Base-by-base conservation (phyloP, 768 basidiomycete species). In the Tulasnella sp. region DNA sequence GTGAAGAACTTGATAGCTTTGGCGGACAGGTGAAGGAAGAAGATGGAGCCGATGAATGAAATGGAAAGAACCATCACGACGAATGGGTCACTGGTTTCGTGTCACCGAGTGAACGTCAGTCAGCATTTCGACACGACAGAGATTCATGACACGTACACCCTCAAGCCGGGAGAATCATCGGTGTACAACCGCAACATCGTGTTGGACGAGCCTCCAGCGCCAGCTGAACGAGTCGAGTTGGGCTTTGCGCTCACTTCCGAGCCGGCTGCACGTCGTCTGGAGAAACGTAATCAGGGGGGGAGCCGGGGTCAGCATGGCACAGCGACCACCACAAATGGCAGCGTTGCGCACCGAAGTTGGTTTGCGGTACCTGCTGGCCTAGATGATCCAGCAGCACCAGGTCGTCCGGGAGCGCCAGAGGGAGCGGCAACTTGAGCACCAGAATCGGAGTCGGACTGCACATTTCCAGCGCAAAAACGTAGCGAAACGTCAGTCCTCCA, bases 151-250 rank as follows among this genome's bases (percentile, higher is more conserved):
- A 93, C 96, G 85, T 85, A 99, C 98, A 99, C 95, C 89, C 96
- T 91, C 77, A 99, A 89, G 34, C 98, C 98, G 72, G 95, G 95
- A 80, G 97, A 97, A 84, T 98, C 98, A 85, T 98, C 97, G 52
- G 98, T 99, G 90, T 99, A 99, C 5, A 99, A 89, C 87, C 95
- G 96, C 84, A 99, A 90, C 98, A 99, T 99, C 79, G 98, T 99
- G 88, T 95, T 97, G 79, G 93, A 95, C 48, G 94, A 96, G 77
- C 98, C 98, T 77, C 98, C 98, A 79, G 96, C 96, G 58, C 97
- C 96, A 38, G 97, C 96, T 56, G 96, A 92, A 80, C 97, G 92
- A 40, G 92, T 85, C 0, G 95, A 97, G 84, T 96, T 96, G 36
- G 96, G 95, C 85, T 89, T 91, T 73, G 92, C 83, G 40, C 85